Conservation (phyloP, 1,139 yeast genomes). For the Hansenula anomala region DNA sequence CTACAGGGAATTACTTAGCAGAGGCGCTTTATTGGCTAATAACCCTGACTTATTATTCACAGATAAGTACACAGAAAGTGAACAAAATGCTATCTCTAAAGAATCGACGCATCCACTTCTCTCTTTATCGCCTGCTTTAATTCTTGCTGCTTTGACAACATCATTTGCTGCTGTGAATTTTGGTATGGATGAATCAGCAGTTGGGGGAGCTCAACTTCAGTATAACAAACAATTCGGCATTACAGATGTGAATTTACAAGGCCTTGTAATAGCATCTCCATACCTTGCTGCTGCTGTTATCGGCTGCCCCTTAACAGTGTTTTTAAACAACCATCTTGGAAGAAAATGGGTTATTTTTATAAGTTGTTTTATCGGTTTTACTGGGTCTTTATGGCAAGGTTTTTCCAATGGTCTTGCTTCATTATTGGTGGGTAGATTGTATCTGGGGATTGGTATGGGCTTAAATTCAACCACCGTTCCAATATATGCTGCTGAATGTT, state of each 20-base stretch:
- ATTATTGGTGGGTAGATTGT: slow-evolving; percentile 40
- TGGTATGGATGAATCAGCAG: slow-evolving; percentile 36
- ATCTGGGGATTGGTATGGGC: slow-evolving; percentile 33
- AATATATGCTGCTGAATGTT: slow-evolving; percentile 42
- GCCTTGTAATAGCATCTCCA: slow-evolving; percentile 50
- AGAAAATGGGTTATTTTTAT: slow-evolving; percentile 43
- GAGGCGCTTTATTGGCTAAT: slow-evolving; percentile 25
- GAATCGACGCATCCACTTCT: slow-evolving; percentile 19
- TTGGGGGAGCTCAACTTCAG: slow-evolving; percentile 49
- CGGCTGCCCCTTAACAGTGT: slow-evolving; percentile 45
- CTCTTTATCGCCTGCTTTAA: slow-evolving; percentile 19
- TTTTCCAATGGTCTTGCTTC: slow-evolving; percentile 43
- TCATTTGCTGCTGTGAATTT: slow-evolving; percentile 27
- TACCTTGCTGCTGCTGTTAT: slow-evolving; percentile 42
- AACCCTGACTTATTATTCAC: slow-evolving; percentile 13
- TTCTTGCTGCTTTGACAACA: slow-evolving; percentile 21
- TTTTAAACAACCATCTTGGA: slow-evolving; percentile 37
- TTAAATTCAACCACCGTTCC: slow-evolving; percentile 37
- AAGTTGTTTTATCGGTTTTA: slow-evolving; percentile 41
- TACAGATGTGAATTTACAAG: slow-evolving; percentile 33
- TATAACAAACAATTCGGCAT: slow-evolving; percentile 37
- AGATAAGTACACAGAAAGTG: slow-evolving; percentile 14
- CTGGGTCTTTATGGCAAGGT: slow-evolving; percentile 46
- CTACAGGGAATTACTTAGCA: slow-evolving; percentile 13
- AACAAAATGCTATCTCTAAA: slow-evolving; percentile 8